phyloP scores from a whole-genome alignment of 129 eudicot genomes.

The Centella asiatica region DNA sequence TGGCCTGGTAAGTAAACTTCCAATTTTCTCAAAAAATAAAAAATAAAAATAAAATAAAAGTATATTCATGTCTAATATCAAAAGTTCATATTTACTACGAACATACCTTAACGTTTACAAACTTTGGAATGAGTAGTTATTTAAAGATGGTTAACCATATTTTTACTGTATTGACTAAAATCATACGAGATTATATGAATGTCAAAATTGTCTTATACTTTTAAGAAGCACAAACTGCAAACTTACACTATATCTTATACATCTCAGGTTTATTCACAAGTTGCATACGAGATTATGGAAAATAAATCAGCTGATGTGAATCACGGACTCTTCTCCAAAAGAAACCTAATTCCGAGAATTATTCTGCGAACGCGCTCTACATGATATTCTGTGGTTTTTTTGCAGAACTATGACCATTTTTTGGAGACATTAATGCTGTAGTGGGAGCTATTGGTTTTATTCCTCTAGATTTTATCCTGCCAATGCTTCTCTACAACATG shows the following conservation, averaged over 20 bases:
- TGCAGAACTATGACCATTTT: slow-evolving; percentile 58
- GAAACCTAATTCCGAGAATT: slow-evolving; percentile 46
- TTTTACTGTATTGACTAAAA: background rate
- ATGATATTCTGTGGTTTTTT: slow-evolving; percentile 41
- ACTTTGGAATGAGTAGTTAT: no score
- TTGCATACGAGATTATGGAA: slow-evolving; percentile 54
- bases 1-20: slow-evolving; percentile 50
- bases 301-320: slow-evolving; percentile 47
- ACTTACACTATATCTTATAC: background rate
- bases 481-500: slow-evolving; percentile 62
- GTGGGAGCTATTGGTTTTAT: slow-evolving; percentile 56
- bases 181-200: no score
- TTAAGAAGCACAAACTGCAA: no score
- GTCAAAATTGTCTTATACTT: no score
- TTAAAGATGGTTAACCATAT: background rate
- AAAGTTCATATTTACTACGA: no score
- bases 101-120: no score
- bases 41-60: no score
- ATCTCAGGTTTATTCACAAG: slow-evolving; percentile 50
- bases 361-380: slow-evolving; percentile 33
- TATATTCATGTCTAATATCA: no score
- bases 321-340: slow-evolving; percentile 38
- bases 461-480: slow-evolving; percentile 52
- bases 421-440: slow-evolving; percentile 44
- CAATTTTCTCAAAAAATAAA: no score